phyloP scores from a whole-genome alignment of 2,329 filamentous ascomycete species.

The Tolypocladium paradoxum region DNA sequence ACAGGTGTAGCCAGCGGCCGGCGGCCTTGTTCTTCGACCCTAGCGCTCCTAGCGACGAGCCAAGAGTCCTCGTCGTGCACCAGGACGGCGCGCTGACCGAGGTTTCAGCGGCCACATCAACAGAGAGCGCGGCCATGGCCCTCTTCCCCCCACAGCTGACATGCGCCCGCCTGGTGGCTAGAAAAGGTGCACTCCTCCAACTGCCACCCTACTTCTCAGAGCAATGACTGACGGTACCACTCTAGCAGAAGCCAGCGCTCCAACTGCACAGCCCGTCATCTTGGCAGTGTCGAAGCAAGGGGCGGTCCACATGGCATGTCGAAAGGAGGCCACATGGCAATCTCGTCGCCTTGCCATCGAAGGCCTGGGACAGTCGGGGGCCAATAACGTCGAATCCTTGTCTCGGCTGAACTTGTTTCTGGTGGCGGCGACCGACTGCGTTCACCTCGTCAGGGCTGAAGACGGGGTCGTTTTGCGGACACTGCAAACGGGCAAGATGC shows the following conservation, averaged over 20 bases:
- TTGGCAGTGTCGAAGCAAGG: constrained; percentile 39
- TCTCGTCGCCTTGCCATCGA: constrained; percentile 32
- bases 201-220: not conserved
- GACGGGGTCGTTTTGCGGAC: constrained; percentile 42
- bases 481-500: constrained; percentile 48
- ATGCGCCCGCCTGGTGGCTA: constrained; percentile 34
- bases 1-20: constrained; percentile 41
- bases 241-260: constrained; percentile 4
- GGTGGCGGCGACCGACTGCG: constrained; percentile 42
- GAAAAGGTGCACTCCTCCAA: constrained; percentile 27
- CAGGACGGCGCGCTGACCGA: constrained; percentile 54
- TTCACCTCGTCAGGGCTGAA: constrained; percentile 45
- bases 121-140: constrained; percentile 24
- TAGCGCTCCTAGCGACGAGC: constrained; percentile 21
- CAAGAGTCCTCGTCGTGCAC: constrained; percentile 49
- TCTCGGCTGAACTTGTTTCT: constrained; percentile 49
- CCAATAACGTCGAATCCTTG: constrained; percentile 46
- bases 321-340: constrained; percentile 34
- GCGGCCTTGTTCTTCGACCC: constrained; percentile 54
- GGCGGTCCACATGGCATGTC: constrained; percentile 36
- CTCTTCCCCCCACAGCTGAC: constrained; percentile 44
- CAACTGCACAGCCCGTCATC: constrained; percentile 10
- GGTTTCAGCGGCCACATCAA: constrained; percentile 32
- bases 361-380: constrained; percentile 34
- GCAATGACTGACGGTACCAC: not conserved